Evolutionary conservation across 164 flowering plant species (phyloP).

Genomic region (Chimonanthus salicifolius): DNA sequence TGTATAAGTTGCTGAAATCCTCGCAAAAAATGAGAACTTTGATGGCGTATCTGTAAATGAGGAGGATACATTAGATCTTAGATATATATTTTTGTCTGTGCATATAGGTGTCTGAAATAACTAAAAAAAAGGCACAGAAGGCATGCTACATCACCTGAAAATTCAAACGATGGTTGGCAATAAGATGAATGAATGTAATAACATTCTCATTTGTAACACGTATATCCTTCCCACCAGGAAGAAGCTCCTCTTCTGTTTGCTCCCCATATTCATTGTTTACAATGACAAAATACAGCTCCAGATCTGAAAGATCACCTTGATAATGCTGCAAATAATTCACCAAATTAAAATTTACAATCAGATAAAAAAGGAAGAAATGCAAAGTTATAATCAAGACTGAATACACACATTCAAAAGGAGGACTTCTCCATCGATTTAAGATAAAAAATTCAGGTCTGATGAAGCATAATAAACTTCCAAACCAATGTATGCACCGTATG

Average conservation of each 20-base stretch:
- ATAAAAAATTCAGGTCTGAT: too few species aligned
- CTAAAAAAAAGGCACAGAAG: background rate
- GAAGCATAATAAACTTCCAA: too few species aligned
- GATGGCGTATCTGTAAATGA: conserved; percentile 71
- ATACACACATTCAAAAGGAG: too few species aligned
- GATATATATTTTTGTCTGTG: background rate
- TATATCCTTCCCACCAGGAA: conserved; percentile 70
- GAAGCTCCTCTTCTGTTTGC: conserved; percentile 87
- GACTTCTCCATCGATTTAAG: too few species aligned
- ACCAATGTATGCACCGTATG: too few species aligned
- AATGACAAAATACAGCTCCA: conserved; percentile 91
- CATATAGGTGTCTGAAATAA: background rate
- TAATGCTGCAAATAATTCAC: conserved; percentile 54
- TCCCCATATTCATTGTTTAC: conserved; percentile 95
- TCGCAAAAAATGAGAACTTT: conserved; percentile 84
- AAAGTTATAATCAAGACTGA: background rate
- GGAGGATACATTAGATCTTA: background rate
- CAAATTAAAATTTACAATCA: background rate
- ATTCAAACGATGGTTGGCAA: conserved; percentile 86
- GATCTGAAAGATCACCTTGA: conserved; percentile 68
- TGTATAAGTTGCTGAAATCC: conserved; percentile 93
- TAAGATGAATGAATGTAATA: conserved; percentile 76
- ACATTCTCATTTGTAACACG: conserved; percentile 93
- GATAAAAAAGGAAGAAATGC: background rate
- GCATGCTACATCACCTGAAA: conserved; percentile 47